Conservation (phyloP, 768 basidiomycete genomes). For the Tubosaeta sp. region DNA sequence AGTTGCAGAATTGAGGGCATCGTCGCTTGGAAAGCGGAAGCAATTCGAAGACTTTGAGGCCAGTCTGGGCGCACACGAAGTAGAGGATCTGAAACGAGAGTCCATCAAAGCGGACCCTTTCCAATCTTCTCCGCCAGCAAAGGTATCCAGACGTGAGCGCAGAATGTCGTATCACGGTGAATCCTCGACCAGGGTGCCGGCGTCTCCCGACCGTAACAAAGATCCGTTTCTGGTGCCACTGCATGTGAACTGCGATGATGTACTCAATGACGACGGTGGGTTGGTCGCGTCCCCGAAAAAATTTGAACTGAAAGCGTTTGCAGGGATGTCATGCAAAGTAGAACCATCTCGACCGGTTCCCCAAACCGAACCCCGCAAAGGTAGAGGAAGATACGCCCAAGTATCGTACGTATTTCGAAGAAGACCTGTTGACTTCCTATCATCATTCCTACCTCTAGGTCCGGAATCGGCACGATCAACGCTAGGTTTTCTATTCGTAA, state of each 20-base stretch:
- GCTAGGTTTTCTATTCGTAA: conserved; percentile 64
- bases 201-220: conserved; percentile 2
- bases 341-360: conserved; percentile 7
- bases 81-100: conserved; percentile 3
- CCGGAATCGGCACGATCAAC: conserved; percentile 49
- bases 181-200: conserved; percentile 2
- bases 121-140: background rate
- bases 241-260: background rate
- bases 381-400: conserved; percentile 56
- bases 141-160: conserved; percentile 5
- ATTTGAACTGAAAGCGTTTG: background rate
- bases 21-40: conserved; percentile 27
- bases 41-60: conserved; percentile 20
- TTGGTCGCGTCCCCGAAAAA: background rate
- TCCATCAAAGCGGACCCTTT: background rate
- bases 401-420: conserved; percentile 27
- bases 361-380: conserved; percentile 39
- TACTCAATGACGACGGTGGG: conserved; percentile 8
- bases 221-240: conserved; percentile 7
- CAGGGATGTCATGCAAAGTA: conserved; percentile 14
- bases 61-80: conserved; percentile 1
- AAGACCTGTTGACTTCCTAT: background rate
- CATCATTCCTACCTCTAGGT: conserved; percentile 11
- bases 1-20: conserved; percentile 17
- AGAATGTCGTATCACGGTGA: conserved; percentile 18